Evolutionary conservation across 768 basidiomycete species (phyloP), one percentile per base, ranked within the genome.

Genomic region (Auricularia sp.): DNA sequence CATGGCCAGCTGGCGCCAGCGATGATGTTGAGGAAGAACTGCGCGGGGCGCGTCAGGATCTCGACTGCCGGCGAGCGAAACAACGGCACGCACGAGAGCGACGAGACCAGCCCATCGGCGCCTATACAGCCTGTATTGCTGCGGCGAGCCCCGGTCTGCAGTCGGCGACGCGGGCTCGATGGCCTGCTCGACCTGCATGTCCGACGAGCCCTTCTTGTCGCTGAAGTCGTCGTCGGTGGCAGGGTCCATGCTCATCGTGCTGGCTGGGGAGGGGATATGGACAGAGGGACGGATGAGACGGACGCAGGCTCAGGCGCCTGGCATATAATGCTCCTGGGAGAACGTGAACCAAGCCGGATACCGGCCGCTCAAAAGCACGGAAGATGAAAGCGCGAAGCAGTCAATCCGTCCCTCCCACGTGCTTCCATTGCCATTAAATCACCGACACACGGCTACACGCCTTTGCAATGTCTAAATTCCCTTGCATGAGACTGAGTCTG

Each of bases 1-100:
- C 90, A 93, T 3, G 87, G 81, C 83, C 84, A 85, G 6, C 81
- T 75, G 86, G 89, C 84, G 5, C 83, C 89, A 2, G 80, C 77
- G 11, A 85, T 79, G 47, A 87, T 71, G 63, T 85, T 87, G 36
- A 92, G 74, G 36, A 87, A 36, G 10, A 87, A 54, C 66, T 63
- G 33, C 39, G 56, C 44, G 53, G 39, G 21, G 23, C 18, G 56
- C 23, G 21, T 51, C 18, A 51, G 47, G 6, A 7, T 33, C 39
- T 42, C 39, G 12, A 2, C 59, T 43, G 39, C 62, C 33, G 3
- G 60, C 16, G 8, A 59, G 21, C 12, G 11, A 2, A 2, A 33
- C 2, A 23, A 7, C 14, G 21, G 36, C 3, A 73, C 81, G 67
- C 65, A 87, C 87, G 64, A 92, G 75, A 10, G 84, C 87, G 14